Conservation (phyloP, 176 grass and related monocot genomes). For the Oryza meyeriana region DNA sequence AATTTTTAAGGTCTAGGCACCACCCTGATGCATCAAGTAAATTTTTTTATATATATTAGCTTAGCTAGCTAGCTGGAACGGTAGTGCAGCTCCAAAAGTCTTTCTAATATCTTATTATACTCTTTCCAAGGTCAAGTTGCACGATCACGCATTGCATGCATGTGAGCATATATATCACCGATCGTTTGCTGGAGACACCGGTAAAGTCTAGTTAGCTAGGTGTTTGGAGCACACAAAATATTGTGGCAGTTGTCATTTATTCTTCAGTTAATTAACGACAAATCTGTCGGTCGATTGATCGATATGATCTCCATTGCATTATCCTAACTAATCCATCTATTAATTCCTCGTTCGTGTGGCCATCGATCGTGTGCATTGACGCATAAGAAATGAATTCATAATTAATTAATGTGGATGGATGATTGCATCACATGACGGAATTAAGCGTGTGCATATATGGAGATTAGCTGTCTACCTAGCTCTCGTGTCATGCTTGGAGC, state of each 20-base stretch:
- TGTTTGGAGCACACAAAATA: not conserved
- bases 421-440: not conserved
- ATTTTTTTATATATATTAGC: no score
- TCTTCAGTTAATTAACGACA: slow-evolving; percentile 3
- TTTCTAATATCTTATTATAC: no score
- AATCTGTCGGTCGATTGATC: not conserved
- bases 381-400: no score
- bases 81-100: no score
- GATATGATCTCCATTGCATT: not conserved
- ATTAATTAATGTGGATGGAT: not conserved
- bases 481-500: not conserved
- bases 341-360: not conserved
- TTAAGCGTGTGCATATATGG: not conserved
- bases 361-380: not conserved
- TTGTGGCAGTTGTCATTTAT: slow-evolving; percentile 7
- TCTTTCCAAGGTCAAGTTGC: not conserved
- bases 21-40: no score
- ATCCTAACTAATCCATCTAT: no score
- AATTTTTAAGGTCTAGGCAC: no score
- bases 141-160: not conserved
- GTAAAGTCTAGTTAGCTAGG: not conserved
- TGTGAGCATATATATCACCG: no score
- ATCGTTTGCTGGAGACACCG: not conserved
- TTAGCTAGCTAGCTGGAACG: no score
- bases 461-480: no score